phyloP scores from a whole-genome alignment of 352 stramenopile species.

The Pythium scleroteichum region DNA sequence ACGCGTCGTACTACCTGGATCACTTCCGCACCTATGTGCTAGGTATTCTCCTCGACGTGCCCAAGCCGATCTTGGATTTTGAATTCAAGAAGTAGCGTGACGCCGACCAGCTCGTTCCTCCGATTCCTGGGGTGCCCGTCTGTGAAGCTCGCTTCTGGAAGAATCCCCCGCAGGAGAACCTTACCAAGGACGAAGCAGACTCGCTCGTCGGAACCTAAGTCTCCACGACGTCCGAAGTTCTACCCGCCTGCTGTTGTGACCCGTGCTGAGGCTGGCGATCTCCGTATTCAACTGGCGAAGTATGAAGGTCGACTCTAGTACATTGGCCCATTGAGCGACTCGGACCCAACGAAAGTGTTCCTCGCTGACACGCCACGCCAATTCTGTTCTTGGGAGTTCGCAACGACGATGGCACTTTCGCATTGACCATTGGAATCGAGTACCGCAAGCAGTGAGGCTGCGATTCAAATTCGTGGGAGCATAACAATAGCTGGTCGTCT shows the following conservation, averaged over 20 bases:
- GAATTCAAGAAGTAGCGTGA: conserved; percentile 40
- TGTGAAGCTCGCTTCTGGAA: conserved; percentile 53
- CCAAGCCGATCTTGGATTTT: conserved; percentile 50
- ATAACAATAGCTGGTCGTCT: background rate
- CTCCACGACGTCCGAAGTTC: conserved; percentile 38
- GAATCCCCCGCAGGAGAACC: conserved; percentile 28
- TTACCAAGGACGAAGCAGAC: conserved; percentile 28
- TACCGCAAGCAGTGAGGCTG: conserved; percentile 6
- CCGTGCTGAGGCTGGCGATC: background rate
- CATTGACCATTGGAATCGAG: conserved; percentile 8
- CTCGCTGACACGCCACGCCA: background rate
- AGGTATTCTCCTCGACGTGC: conserved; percentile 65
- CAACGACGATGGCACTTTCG: background rate
- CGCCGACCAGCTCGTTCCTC: conserved; percentile 34
- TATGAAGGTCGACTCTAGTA: conserved; percentile 1
- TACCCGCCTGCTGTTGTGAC: conserved; percentile 32
- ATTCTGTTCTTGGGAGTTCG: conserved; percentile 1
- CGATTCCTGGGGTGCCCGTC: conserved; percentile 33
- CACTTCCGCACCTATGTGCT: conserved; percentile 69
- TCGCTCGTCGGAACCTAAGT: conserved; percentile 50
- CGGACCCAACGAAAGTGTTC: background rate
- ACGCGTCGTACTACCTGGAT: conserved; percentile 49
- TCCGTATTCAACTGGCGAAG: background rate
- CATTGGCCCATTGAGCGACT: background rate
- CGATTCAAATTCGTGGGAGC: too few relatives aligned